Base-by-base conservation (phyloP, 2,329 filamentous ascomycete genomes). In the Davidsoniella eucalypti region DNA sequence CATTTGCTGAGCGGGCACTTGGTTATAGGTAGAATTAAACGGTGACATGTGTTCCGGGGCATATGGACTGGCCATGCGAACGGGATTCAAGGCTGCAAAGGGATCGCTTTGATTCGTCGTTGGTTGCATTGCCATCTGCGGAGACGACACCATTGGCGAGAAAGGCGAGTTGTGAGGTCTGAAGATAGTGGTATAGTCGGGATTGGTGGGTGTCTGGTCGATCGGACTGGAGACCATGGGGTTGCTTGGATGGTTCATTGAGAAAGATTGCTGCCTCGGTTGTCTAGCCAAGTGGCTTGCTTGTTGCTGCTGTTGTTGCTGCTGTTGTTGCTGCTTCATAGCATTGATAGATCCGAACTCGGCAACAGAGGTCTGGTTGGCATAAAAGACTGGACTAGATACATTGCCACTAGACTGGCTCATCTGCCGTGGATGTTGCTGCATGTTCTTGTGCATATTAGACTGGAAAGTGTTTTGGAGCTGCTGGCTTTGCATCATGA, bases 391-490 rank as follows among this genome's bases (percentile, higher is more conserved):
- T 6, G 36, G 39, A 29, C 46, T 52, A n/a, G 21, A 14, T 5
- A 44, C 39, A 17, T 42, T 14, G 12, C 7, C 40, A 12, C 16
- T 23, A n/a, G 50, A 38, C 14, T 52, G 50, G 12, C 40, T 49
- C 23, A 45, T 39, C n/a, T 52, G 50, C 3, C 50, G 53, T 44
- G 50, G 55, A 14, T 29, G 55, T 5, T 44, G 51, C 12, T 55
- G 45, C 33, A 54, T 50, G 33, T 55, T 57, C 36, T 61, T 60
- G 39, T 56, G 55, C 44, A 56, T 23, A 10, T 39, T 47, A 23
- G 39, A 21, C 26, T 46, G 54, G 33, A 41, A 49, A 3, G 44
- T 41, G 21, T 48, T 47, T 29, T 53, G 42, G 23, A 21, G 37
- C 29, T 54, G 37, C n/a, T 50, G 39, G 47, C 44, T 38, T 42